phyloP scores from a whole-genome alignment of 2,329 filamentous ascomycete genomes.

The Pseudogymnoascus sp. region DNA sequence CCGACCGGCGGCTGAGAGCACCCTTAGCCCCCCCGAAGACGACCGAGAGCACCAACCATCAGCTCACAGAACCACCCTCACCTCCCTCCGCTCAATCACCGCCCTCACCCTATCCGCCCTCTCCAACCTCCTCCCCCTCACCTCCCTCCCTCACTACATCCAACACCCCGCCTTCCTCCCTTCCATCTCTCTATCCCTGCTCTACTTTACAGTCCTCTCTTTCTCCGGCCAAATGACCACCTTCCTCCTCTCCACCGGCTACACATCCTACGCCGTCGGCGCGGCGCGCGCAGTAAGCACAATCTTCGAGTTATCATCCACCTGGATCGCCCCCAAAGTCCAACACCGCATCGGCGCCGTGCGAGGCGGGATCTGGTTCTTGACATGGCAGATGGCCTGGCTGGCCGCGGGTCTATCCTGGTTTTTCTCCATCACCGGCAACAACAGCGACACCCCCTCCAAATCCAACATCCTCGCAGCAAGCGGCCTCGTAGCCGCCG shows the following conservation, averaged over 20 bases:
- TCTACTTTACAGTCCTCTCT: constrained; percentile 54
- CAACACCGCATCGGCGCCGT: constrained; percentile 49
- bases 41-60: too few relatives aligned
- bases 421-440: constrained; percentile 29
- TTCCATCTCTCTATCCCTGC: constrained; percentile 49
- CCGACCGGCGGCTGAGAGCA: too few relatives aligned
- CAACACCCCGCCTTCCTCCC: constrained; percentile 49
- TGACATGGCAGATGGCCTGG: constrained; percentile 56
- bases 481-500: constrained; percentile 25
- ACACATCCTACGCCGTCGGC: constrained; percentile 43
- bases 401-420: constrained; percentile 37
- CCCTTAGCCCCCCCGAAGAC: too few relatives aligned
- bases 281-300: constrained; percentile 44
- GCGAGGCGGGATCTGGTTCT: constrained; percentile 60
- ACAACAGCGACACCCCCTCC: constrained; percentile 13
- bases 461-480: neutral
- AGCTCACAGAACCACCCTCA: constrained; percentile 16
- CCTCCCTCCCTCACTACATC: constrained; percentile 33
- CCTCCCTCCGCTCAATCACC: too few relatives aligned
- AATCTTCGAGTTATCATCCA: constrained; percentile 50
- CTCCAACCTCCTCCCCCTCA: constrained; percentile 26
- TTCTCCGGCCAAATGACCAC: constrained; percentile 57
- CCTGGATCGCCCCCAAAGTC: constrained; percentile 48
- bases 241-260: constrained; percentile 48
- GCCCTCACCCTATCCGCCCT: too few relatives aligned